phyloP scores from a whole-genome alignment of 345 rosid species.

The Eucalyptus marginata region DNA sequence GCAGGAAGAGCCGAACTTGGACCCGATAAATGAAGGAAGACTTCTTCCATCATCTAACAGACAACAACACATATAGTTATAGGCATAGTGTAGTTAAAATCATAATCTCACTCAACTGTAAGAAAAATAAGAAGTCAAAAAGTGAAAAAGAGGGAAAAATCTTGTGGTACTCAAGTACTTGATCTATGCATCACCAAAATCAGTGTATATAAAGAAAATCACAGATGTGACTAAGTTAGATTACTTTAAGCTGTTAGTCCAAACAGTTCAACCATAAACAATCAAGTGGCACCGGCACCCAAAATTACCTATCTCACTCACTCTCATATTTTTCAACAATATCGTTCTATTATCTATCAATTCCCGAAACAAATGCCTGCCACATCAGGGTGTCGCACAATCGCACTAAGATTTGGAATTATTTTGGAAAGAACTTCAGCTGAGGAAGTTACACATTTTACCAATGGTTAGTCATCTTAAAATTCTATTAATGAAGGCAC shows the following conservation, averaged over 20 bases:
- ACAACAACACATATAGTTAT: neutral
- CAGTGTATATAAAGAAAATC: neutral
- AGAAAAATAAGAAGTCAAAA: neutral
- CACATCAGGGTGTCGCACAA: neutral
- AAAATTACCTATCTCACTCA: neutral
- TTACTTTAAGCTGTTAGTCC: neutral
- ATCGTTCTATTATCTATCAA: neutral
- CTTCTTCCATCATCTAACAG: constrained; percentile 91
- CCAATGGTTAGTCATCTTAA: neutral
- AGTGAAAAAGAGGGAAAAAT: neutral
- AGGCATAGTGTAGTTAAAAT: neutral
- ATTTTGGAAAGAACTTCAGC: neutral
- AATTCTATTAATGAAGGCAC: neutral
- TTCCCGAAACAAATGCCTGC: neutral
- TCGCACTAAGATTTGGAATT: neutral
- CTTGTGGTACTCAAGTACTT: neutral
- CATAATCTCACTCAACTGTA: neutral
- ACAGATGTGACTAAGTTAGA: neutral
- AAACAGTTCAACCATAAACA: neutral
- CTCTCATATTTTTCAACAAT: neutral
- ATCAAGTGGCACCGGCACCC: neutral
- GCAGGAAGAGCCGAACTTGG: constrained; percentile 73
- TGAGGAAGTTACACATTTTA: neutral
- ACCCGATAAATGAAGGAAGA: constrained; percentile 69
- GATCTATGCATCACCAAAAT: neutral